A percentile compares a stretch with the other conserved stretches of the same genome.
Conservation (phyloP, 2,329 filamentous ascomycete species). For the Colletotrichum sp. region DNA sequence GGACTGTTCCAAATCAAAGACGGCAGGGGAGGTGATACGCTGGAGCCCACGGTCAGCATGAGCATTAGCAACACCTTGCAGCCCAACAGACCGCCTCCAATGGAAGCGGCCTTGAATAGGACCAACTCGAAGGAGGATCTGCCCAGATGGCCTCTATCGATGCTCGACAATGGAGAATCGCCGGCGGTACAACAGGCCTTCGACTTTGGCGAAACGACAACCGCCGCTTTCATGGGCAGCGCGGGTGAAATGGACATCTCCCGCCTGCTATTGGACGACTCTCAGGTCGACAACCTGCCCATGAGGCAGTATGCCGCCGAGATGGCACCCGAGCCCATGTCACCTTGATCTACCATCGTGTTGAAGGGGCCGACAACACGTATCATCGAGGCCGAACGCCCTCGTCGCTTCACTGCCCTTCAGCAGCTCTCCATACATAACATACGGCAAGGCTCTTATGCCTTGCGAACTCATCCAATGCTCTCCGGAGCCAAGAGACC, state of each 20-base stretch:
- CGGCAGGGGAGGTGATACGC: conserved; percentile 41
- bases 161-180: conserved; percentile 33
- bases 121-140: conserved; percentile 53
- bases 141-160: conserved; percentile 45
- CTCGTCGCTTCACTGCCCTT: background rate
- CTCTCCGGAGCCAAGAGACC: background rate
- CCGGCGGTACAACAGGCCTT: conserved; percentile 34
- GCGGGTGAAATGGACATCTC: conserved; percentile 68
- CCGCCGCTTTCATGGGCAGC: conserved; percentile 43
- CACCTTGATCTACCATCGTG: background rate
- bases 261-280: conserved; percentile 62
- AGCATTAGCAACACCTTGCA: conserved; percentile 52
- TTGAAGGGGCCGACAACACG: background rate
- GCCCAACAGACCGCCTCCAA: conserved; percentile 38
- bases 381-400: background rate
- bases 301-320: conserved; percentile 31
- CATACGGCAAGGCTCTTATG: background rate
- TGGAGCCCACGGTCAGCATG: conserved; percentile 59
- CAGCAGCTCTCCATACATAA: background rate
- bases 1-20: conserved; percentile 53
- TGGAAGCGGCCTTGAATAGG: conserved; percentile 44
- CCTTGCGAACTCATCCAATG: background rate
- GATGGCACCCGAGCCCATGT: conserved; percentile 7
- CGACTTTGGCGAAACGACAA: conserved; percentile 49
- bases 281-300: conserved; percentile 31